A percentile compares a stretch with the other conserved stretches of the same genome.
phyloP scores from a whole-genome alignment of 305 asterid species.

The Plantago coronopus region DNA sequence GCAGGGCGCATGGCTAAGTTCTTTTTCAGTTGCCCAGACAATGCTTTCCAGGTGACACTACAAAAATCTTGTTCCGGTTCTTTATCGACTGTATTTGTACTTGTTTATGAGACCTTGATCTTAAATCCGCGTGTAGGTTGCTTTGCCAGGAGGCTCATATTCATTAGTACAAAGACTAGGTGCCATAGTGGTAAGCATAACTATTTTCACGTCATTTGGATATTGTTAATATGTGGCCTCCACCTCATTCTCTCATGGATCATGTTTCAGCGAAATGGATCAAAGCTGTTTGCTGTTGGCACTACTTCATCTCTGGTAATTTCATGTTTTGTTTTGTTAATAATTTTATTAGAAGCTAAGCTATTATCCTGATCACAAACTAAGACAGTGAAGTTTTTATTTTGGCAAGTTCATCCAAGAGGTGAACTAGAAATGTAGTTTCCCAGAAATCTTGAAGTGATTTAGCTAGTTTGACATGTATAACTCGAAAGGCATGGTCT shows the following conservation, averaged over 20 bases:
- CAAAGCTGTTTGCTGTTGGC: slow-evolving; percentile 86
- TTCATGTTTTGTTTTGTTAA: background rate
- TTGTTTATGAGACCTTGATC: slow-evolving; percentile 20
- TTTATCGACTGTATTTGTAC: slow-evolving; percentile 9
- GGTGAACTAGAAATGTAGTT: too few species aligned
- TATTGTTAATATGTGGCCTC: slow-evolving; percentile 11
- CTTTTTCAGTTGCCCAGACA: slow-evolving; percentile 72
- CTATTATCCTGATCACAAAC: background rate
- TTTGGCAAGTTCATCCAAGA: too few species aligned
- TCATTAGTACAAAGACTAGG: slow-evolving; percentile 77
- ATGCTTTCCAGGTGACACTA: slow-evolving; percentile 69
- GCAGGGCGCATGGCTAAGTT: slow-evolving; percentile 76
- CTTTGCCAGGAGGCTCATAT: slow-evolving; percentile 75
- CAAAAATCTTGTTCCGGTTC: background rate
- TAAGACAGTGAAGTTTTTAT: background rate
- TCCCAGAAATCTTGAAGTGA: too few species aligned
- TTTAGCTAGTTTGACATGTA: too few species aligned
- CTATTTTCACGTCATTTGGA: slow-evolving; percentile 9
- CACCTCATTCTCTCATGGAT: slow-evolving; percentile 18
- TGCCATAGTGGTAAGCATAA: slow-evolving; percentile 63
- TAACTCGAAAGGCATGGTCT: too few species aligned
- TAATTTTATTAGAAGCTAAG: background rate
- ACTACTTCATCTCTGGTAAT: slow-evolving; percentile 80
- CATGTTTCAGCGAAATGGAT: slow-evolving; percentile 68
- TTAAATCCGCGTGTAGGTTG: slow-evolving; percentile 44